Conservation (phyloP, 2,329 filamentous ascomycete species). For the Verticillium isaacii region DNA sequence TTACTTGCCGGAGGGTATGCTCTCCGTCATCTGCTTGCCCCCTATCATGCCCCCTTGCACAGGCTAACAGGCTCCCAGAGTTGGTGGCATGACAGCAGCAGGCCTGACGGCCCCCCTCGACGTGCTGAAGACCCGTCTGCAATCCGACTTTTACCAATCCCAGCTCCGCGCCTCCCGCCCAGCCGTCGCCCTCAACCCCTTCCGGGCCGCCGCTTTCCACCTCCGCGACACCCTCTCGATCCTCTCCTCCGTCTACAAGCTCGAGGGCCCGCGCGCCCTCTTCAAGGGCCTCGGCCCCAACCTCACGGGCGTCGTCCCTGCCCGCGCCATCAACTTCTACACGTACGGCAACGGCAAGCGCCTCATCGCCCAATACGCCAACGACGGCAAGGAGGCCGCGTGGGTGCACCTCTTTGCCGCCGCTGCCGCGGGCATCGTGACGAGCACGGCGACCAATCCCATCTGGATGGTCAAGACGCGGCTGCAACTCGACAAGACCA, state of each 20-base stretch:
- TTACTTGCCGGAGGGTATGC: conserved; percentile 84
- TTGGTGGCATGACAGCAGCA: conserved; percentile 86
- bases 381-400: conserved; percentile 63
- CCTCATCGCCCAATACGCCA: conserved; percentile 70
- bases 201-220: conserved; percentile 66
- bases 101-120: conserved; percentile 93
- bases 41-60: neutral
- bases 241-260: conserved; percentile 70
- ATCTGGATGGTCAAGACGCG: conserved; percentile 97
- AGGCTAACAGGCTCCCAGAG: conserved; percentile 38
- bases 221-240: conserved; percentile 84
- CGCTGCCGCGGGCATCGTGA: conserved; percentile 73
- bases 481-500: conserved; percentile 85
- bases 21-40: neutral
- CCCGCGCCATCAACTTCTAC: conserved; percentile 89
- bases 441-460: conserved; percentile 87
- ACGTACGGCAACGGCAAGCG: conserved; percentile 90
- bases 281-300: conserved; percentile 94
- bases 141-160: conserved; percentile 90
- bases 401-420: conserved; percentile 77
- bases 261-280: conserved; percentile 79
- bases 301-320: conserved; percentile 82
- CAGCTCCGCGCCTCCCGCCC: conserved; percentile 67
- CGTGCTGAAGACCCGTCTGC: conserved; percentile 86
- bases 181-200: conserved; percentile 58